Evolutionary conservation across 345 rosid genomes (phyloP).

Genomic region (Cardamine occulta): DNA sequence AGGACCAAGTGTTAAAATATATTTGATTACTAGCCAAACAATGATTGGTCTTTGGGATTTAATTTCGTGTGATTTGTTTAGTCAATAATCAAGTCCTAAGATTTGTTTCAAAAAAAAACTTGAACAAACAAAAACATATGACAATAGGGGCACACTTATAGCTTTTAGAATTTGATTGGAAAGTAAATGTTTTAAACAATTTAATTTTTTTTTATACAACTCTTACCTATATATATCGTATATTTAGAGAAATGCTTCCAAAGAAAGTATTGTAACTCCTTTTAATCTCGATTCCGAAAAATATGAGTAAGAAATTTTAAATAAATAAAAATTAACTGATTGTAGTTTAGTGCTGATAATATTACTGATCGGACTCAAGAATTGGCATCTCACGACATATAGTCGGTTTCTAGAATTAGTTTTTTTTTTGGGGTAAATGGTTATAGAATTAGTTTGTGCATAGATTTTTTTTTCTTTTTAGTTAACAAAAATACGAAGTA

Average conservation of each 20-base stretch:
- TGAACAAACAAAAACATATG: not conserved
- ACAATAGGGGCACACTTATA: no score
- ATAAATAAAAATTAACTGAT: not conserved
- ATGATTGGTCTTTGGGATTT: constrained; percentile 5
- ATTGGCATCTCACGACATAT: not conserved
- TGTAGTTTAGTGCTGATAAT: not conserved
- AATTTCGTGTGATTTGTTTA: not conserved
- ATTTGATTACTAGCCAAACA: not conserved
- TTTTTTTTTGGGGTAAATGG: not conserved
- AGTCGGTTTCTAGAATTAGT: not conserved
- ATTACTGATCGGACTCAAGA: not conserved
- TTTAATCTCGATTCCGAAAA: no score
- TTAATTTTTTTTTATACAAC: no score
- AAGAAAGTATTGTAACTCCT: not conserved
- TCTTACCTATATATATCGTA: no score
- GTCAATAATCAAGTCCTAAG: not conserved
- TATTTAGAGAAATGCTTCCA: not conserved
- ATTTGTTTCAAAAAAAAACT: not conserved
- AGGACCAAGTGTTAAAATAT: constrained; percentile 17
- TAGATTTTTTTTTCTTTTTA: no score
- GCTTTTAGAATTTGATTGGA: no score
- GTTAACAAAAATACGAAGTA: not conserved
- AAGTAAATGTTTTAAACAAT: no score
- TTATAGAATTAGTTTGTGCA: not conserved
- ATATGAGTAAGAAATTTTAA: no score